Evolutionary conservation across 208 protist species (phyloP).

Genomic region (Leptomonas seymouri): DNA sequence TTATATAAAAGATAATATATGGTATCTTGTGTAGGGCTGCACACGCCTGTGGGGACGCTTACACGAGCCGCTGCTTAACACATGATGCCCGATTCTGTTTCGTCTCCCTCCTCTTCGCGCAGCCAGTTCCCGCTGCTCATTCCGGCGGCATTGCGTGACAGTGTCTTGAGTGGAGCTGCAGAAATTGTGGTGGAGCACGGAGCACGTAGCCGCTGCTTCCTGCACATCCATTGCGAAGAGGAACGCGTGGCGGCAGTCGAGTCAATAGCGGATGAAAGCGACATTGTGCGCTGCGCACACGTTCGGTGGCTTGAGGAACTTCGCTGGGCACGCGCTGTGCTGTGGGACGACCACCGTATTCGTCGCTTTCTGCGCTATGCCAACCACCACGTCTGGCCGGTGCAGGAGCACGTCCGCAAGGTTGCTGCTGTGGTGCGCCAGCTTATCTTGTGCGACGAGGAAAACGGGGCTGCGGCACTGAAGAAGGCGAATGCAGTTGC

Average conservation of each 20-base stretch:
- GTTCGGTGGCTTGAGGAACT: conserved; percentile 46
- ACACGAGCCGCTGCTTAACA: not conserved
- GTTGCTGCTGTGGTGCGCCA: conserved; percentile 54
- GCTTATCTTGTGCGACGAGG: conserved; percentile 49
- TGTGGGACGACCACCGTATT: conserved; percentile 48
- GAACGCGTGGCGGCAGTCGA: conserved; percentile 51
- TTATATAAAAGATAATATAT: too few relatives aligned
- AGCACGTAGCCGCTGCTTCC: conserved; percentile 40
- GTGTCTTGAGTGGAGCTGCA: conserved; percentile 43
- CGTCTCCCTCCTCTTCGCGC: conserved; percentile 5
- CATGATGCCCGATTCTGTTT: not conserved
- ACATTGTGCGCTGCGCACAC: conserved; percentile 28
- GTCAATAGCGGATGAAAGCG: not conserved
- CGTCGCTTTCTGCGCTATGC: conserved; percentile 46
- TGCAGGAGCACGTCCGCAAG: conserved; percentile 32
- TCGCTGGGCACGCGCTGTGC: conserved; percentile 51
- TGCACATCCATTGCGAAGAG: conserved; percentile 69
- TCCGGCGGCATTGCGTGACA: conserved; percentile 40
- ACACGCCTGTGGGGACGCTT: not conserved
- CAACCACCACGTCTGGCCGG: conserved; percentile 62
- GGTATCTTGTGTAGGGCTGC: too few relatives aligned
- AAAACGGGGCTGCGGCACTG: conserved; percentile 22
- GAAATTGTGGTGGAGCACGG: conserved; percentile 63
- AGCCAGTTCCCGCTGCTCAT: conserved; percentile 29
- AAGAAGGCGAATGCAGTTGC: conserved; percentile 33